Base-by-base conservation (phyloP, 768 basidiomycete genomes). In the Mycena indigotica region DNA sequence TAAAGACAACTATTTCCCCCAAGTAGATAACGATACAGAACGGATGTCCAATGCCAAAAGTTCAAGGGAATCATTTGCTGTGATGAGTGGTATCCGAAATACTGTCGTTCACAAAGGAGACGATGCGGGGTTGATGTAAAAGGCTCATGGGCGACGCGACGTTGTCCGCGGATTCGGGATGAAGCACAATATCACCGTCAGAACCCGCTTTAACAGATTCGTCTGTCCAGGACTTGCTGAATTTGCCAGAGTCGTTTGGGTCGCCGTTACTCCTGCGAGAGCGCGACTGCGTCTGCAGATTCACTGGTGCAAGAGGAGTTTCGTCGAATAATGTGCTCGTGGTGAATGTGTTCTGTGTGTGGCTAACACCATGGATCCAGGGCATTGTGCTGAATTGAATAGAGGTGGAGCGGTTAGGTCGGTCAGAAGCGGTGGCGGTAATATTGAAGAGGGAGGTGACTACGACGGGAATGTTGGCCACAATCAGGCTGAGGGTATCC, bases 381-480 rank as follows among this genome's bases (percentile, higher is more conserved):
- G 45, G 35, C 35, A 26, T 32, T 12, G 10, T 53, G 35, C n/a
- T 63, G 52, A 60, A 63, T 24, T 26, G 53, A 13, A 58, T 16
- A 2, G 52, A 44, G 17, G 35, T 52, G 3, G 41, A 46, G 2
- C 32, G 28, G 25, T 10, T 26, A 1, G 3, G 24, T 5, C 50
- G 26, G 28, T 58, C 49, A n/a, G n/a, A n/a, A n/a, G 41, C 13
- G 13, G 62, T 53, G 30, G 51, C 44, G n/a, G 39, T 30, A n/a
- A 64, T 44, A 3, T 56, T 19, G 26, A 73, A 52, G 32, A 69
- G 26, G 2, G 71, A 57, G n/a, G 76, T 72, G 3, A 73, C 64
- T 29, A 77, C 66, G 15, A 77, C 71, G 0, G 78, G 77, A 23
- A 77, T 60, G 50, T 75, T 77, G 61, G 72, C 74, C 8, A 78